A percentile compares a stretch with the other conserved stretches of the same genome.
These are phyloP conservation scores for Apiospora malaysiana DNA, from an alignment of 2,329 filamentous ascomycete genomes.

Conservation along the genomic window DNA sequence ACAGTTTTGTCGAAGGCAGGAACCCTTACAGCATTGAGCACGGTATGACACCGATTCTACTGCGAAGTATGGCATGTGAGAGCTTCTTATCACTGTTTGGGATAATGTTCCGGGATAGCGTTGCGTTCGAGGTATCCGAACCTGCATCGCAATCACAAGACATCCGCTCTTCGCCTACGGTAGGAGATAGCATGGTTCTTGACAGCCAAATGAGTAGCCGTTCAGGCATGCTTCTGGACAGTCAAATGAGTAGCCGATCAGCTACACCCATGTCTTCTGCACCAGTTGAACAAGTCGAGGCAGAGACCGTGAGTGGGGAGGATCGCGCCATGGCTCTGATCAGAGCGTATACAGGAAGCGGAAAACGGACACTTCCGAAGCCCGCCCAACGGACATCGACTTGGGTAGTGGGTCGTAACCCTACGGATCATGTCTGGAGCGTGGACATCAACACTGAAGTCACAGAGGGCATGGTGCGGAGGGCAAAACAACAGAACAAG, in stretches of 20 bases:
- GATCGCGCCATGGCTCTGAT: slow-evolving; percentile 38
- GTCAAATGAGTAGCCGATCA: slow-evolving; percentile 33
- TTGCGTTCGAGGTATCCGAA: background rate
- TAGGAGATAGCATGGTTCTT: slow-evolving; percentile 30
- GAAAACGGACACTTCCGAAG: slow-evolving; percentile 33
- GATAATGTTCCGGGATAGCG: slow-evolving; percentile 29
- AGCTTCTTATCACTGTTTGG: slow-evolving; percentile 37
- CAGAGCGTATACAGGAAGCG: slow-evolving; percentile 39
- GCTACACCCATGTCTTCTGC: slow-evolving; percentile 29
- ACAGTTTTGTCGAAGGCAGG: slow-evolving; percentile 22
- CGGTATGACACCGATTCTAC: slow-evolving; percentile 24
- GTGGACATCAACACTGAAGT: slow-evolving; percentile 36
- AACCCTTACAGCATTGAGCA: slow-evolving; percentile 24
- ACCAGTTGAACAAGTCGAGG: slow-evolving; percentile 27
- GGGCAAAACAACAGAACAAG: slow-evolving; percentile 34
- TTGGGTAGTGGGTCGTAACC: slow-evolving; percentile 36
- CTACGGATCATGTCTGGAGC: slow-evolving; percentile 37
- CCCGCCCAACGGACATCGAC: slow-evolving; percentile 35
- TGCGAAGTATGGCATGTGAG: slow-evolving; percentile 36
- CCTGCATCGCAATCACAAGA: background rate
- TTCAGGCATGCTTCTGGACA: slow-evolving; percentile 31
- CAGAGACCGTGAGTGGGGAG: slow-evolving; percentile 29
- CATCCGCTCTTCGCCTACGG: slow-evolving; percentile 13
- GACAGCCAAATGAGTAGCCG: slow-evolving; percentile 36
- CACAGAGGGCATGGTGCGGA: slow-evolving; percentile 34